These are phyloP conservation scores for Zymoseptoria passerinii DNA, from an alignment of 2,329 filamentous ascomycete species.

Conservation along the genomic window DNA sequence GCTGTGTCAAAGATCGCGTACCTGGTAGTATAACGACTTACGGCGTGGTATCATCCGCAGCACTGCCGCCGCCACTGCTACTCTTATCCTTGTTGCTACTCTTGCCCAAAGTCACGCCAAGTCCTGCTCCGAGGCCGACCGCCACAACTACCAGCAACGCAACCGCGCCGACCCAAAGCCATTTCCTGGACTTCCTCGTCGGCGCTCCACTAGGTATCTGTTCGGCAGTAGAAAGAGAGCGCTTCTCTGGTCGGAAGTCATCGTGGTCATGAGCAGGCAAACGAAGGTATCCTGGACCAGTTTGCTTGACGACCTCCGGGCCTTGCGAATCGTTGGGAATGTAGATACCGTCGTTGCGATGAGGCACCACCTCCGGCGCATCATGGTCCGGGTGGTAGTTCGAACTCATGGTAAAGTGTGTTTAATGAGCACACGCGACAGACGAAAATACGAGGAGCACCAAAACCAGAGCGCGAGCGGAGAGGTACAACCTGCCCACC, in stretches of 20 bases:
- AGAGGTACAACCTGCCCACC: no score
- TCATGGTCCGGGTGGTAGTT: not conserved
- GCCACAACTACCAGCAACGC: slow-evolving; percentile 4
- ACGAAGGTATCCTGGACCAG: not conserved
- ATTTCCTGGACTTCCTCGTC: not conserved
- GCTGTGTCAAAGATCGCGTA: not conserved
- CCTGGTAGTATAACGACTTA: not conserved
- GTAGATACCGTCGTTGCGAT: slow-evolving; percentile 1
- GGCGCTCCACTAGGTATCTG: not conserved
- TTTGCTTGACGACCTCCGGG: not conserved
- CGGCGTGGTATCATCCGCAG: not conserved
- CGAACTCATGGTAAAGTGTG: not conserved
- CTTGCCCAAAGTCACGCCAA: slow-evolving; percentile 4
- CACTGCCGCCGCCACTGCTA: not conserved
- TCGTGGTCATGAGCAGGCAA: not conserved
- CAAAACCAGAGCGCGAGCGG: not conserved
- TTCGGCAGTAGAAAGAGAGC: not conserved
- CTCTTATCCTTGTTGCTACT: slow-evolving; percentile 1
- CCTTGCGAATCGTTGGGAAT: not conserved
- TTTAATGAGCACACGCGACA: not conserved
- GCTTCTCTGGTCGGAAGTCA: not conserved
- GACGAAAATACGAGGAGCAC: not conserved
- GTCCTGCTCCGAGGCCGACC: slow-evolving; percentile 6
- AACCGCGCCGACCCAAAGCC: slow-evolving; percentile 5
- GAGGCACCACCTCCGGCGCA: slow-evolving; percentile 1